Evolutionary conservation across 768 basidiomycete genomes (phyloP).

Genomic region (Suillus weaverae): DNA sequence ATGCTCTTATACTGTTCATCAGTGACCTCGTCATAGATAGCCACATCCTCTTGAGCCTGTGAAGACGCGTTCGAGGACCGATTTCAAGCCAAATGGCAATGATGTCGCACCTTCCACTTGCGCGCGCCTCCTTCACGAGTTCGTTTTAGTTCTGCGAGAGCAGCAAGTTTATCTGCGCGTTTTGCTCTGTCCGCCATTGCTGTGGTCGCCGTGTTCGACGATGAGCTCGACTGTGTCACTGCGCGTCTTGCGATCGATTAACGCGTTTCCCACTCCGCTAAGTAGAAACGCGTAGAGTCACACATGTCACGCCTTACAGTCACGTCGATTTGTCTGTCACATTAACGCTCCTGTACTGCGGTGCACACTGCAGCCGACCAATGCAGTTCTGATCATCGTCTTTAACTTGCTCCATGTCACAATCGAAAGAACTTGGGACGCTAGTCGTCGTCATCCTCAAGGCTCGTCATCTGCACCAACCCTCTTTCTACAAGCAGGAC

Average conservation of each 20-base stretch:
- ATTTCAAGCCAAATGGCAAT: slow-evolving; percentile 3
- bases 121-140: slow-evolving; percentile 60
- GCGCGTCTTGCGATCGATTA: slow-evolving; percentile 19
- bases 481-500: slow-evolving; percentile 89
- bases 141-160: slow-evolving; percentile 53
- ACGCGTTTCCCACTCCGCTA: slow-evolving; percentile 23
- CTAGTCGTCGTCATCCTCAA: slow-evolving; percentile 85
- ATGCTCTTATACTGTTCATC: slow-evolving; percentile 88
- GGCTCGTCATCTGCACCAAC: slow-evolving; percentile 81
- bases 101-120: slow-evolving; percentile 52
- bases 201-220: slow-evolving; percentile 6
- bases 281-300: slow-evolving; percentile 1
- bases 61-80: slow-evolving; percentile 24
- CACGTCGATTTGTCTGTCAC: neutral
- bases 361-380: neutral
- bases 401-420: slow-evolving; percentile 26
- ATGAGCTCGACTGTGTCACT: neutral
- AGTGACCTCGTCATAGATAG: slow-evolving; percentile 85
- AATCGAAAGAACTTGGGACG: slow-evolving; percentile 65
- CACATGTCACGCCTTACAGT: neutral
- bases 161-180: slow-evolving; percentile 40
- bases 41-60: slow-evolving; percentile 56
- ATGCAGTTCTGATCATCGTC: neutral
- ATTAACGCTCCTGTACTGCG: neutral
- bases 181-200: slow-evolving; percentile 30